Percentiles rank a stretch among this genome's conserved stretches.
phyloP scores from a whole-genome alignment of 805 yeast genomes.

The Lachancea fermentati region DNA sequence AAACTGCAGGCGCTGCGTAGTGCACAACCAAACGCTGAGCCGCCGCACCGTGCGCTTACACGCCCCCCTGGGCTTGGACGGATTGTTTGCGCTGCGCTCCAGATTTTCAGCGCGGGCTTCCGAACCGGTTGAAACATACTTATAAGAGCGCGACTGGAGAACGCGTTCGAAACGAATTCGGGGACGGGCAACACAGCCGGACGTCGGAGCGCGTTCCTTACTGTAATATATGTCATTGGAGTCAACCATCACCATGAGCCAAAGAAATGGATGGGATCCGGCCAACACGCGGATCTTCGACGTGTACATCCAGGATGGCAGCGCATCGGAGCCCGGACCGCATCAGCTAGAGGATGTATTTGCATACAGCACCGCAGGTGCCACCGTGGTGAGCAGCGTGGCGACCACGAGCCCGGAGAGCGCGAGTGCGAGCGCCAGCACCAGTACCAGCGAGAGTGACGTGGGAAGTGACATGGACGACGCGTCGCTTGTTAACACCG shows the following conservation, averaged over 20 bases:
- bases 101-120: not conserved
- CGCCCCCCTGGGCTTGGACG: not conserved
- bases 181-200: not conserved
- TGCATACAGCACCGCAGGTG: conserved; percentile 12
- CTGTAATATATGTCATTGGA: not conserved
- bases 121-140: not conserved
- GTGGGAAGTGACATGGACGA: not conserved
- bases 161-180: not conserved
- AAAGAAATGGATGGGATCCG: conserved; percentile 15
- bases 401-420: not conserved
- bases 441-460: conserved; percentile 4
- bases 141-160: not conserved
- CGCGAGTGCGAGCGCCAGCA: not conserved
- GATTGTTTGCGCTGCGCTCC: not conserved
- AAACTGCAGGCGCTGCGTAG: not conserved
- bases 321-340: conserved; percentile 11
- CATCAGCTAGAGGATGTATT: conserved; percentile 18
- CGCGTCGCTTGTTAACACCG: conserved; percentile 5
- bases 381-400: not conserved
- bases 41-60: not conserved
- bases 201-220: not conserved
- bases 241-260: not conserved
- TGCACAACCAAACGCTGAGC: not conserved
- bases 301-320: conserved; percentile 20
- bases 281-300: conserved; percentile 23